Conservation (phyloP, 1,284 basidiomycete species). For the Phlebopus sp. region DNA sequence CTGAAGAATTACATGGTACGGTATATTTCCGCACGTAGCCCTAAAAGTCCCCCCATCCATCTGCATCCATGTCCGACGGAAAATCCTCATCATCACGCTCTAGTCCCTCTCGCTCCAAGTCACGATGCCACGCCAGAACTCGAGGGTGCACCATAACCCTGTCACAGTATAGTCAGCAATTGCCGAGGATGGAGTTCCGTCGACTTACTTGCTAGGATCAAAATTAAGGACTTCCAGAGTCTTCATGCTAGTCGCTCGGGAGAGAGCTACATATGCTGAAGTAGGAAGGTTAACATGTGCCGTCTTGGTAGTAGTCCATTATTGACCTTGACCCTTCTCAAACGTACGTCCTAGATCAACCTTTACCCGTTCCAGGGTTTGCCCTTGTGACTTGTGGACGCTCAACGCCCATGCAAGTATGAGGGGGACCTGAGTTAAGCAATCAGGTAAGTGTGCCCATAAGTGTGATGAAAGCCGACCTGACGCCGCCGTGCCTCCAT, state of each 20-base stretch:
- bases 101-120: constrained; percentile 22
- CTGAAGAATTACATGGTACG: too few relatives aligned
- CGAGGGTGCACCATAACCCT: constrained; percentile 52
- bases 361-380: constrained; percentile 76
- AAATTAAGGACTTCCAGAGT: constrained; percentile 85
- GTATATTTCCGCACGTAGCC: neutral
- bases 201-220: constrained; percentile 61
- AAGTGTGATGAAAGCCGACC: constrained; percentile 29
- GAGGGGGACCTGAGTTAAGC: constrained; percentile 55
- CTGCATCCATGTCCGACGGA: constrained; percentile 19
- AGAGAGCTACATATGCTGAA: constrained; percentile 89
- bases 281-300: constrained; percentile 10
- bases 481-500: constrained; percentile 55
- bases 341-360: constrained; percentile 67
- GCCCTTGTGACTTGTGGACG: constrained; percentile 86
- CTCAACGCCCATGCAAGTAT: constrained; percentile 82
- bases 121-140: constrained; percentile 29
- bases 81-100: constrained; percentile 13
- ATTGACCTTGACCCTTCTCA: constrained; percentile 75
- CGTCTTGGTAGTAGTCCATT: neutral
- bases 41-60: constrained; percentile 16
- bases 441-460: neutral
- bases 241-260: constrained; percentile 83
- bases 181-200: neutral
- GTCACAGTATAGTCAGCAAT: neutral